Evolutionary conservation across 2,329 filamentous ascomycete species (phyloP), one percentile per base, ranked within the genome.

Genomic region (Orbilia ellipsospora): DNA sequence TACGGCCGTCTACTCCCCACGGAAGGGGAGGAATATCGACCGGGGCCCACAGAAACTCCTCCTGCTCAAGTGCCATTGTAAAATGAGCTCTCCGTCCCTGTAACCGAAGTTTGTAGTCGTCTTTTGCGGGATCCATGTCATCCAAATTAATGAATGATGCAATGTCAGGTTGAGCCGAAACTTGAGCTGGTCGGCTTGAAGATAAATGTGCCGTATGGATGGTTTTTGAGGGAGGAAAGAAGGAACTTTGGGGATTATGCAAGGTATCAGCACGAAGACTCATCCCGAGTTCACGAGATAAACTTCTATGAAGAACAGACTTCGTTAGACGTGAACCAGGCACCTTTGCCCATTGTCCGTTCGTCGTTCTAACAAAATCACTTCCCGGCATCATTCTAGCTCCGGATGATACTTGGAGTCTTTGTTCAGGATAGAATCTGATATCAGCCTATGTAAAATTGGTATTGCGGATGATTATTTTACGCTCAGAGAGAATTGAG

Each of bases 281-380:
- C 40, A 68, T 31, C 0, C 70, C 70, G 4, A 74, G 57, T 50
- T 74, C 70, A 16, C 70, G 57, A 15, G 70, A 74, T 2, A 74
- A 44, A 23, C 63, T 74, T 28, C 57, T 65, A 51, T 74, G 23
- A 36, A 74, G 64, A 18, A 74, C 66, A 1, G 70, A 74, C 54
- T 74, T 63, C 15, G 63, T 57, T 6, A 68, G 36, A 28, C 63
- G 54, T 10, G 70, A 74, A 15, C 57, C 57, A 4, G 50, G 63
- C 1, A 67, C 51, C 40, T 74, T 74, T 20, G 57, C 59, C 63
- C 63, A 74, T 64, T 74, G 63, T 15, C 70, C 70, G 20, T 54
- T 63, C 4, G 57, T 23, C 3, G 62, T 67, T 56, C 70, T 45
- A 16, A 74, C 52, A 23, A 68, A 68, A 10, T 74, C 70, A 28